A percentile compares a stretch with the other conserved stretches of the same genome.
phyloP scores from a whole-genome alignment of 2,329 filamentous ascomycete species.

The Harringtonia lauricola region DNA sequence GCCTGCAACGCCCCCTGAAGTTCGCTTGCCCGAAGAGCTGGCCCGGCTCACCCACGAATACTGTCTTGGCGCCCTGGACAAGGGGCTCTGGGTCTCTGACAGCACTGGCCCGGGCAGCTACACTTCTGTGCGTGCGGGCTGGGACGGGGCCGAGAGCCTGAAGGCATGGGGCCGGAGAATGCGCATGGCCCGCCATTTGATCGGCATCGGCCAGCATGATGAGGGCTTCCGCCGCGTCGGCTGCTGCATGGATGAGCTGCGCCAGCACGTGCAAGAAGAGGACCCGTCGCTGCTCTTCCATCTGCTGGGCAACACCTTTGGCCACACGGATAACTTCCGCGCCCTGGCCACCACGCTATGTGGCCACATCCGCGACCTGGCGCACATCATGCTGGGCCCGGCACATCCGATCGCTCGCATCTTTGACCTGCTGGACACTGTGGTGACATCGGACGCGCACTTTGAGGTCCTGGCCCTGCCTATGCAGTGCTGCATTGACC shows the following conservation, averaged over 20 bases:
- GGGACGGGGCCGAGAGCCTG: conserved; percentile 9
- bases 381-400: conserved; percentile 8
- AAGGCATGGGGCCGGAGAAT: conserved; percentile 13
- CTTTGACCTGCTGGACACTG: conserved; percentile 1
- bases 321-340: conserved; percentile 3
- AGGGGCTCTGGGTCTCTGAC: conserved; percentile 12
- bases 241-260: conserved; percentile 14
- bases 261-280: conserved; percentile 13
- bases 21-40: conserved; percentile 13
- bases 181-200: conserved; percentile 11
- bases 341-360: conserved; percentile 3
- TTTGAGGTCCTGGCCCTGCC: conserved; percentile 5
- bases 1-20: conserved; percentile 7
- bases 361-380: conserved; percentile 6
- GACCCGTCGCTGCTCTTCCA: conserved; percentile 15
- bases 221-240: conserved; percentile 13
- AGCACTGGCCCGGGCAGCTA: conserved; percentile 2
- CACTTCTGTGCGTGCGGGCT: conserved; percentile 3
- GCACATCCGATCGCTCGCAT: conserved; percentile 7
- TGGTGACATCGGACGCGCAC: conserved; percentile 5
- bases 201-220: conserved; percentile 9
- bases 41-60: conserved; percentile 13
- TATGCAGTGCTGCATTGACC: conserved; percentile 3
- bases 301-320: conserved; percentile 9
- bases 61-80: conserved; percentile 13